Conservation (phyloP, 208 protist species). For the Trypanosoma rangeli region DNA sequence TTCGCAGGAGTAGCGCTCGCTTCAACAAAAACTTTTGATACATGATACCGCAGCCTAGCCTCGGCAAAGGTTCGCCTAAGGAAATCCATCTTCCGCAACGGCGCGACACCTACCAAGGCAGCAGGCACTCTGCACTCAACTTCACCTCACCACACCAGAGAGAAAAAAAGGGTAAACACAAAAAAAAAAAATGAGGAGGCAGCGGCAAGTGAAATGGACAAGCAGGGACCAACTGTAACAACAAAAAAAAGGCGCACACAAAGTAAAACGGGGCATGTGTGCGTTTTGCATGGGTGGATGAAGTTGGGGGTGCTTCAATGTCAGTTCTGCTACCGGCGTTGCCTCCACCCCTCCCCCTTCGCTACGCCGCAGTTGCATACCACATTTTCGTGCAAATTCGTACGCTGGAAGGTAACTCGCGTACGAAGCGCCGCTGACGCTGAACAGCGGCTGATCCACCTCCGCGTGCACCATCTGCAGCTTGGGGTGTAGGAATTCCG, state of each 20-base stretch:
- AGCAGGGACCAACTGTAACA: background rate
- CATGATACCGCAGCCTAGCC: slow-evolving; percentile 49
- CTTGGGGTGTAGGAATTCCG: slow-evolving; percentile 67
- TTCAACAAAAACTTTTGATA: slow-evolving; percentile 35
- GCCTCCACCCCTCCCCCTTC: background rate
- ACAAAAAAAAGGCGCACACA: background rate
- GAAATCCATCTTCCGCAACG: slow-evolving; percentile 55
- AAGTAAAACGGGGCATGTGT: background rate
- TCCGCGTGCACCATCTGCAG: slow-evolving; percentile 22
- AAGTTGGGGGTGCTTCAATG: background rate
- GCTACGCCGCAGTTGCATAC: background rate
- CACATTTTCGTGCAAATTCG: slow-evolving; percentile 49
- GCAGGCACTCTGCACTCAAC: background rate
- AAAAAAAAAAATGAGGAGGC: background rate
- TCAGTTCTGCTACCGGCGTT: background rate
- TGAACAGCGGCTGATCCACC: slow-evolving; percentile 53
- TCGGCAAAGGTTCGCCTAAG: slow-evolving; percentile 46
- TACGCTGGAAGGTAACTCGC: slow-evolving; percentile 36
- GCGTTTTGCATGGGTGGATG: background rate
- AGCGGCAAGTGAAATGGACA: background rate
- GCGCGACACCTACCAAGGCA: background rate
- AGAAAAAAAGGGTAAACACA: background rate
- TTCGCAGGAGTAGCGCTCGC: background rate
- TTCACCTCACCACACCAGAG: background rate
- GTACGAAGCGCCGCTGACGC: slow-evolving; percentile 27